These are phyloP conservation scores for Benincasa hispida DNA, from an alignment of 306 rosid species.

Conservation along the genomic window DNA sequence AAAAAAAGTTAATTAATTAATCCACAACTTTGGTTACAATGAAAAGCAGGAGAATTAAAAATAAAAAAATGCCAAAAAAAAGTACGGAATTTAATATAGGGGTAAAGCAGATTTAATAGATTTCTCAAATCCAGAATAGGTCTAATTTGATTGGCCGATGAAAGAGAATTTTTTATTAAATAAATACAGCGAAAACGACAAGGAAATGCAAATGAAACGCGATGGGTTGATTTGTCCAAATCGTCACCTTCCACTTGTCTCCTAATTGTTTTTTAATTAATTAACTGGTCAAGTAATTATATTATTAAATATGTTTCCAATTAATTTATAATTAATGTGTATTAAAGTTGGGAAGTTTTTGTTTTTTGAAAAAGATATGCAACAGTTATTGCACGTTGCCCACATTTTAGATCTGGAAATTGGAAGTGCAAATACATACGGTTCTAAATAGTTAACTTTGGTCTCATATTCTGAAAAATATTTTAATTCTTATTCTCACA, in stretches of 20 bases:
- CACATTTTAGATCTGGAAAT: background rate
- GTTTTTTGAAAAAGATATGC: too few species aligned
- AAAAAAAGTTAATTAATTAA: background rate
- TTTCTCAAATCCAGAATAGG: background rate
- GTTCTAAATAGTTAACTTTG: too few species aligned
- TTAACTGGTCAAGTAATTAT: background rate
- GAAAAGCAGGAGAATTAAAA: background rate
- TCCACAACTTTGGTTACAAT: background rate
- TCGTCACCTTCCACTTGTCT: background rate
- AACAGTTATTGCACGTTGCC: background rate
- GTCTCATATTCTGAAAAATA: too few species aligned
- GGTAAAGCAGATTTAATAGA: background rate
- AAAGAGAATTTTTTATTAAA: background rate
- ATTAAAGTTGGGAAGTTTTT: background rate
- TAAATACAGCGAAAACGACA: background rate
- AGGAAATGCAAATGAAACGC: constrained; percentile 4
- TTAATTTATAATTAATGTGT: background rate
- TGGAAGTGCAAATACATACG: too few species aligned
- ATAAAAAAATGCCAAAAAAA: too few species aligned
- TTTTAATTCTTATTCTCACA: too few species aligned
- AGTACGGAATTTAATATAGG: background rate
- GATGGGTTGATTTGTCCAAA: background rate
- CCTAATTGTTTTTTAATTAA: background rate
- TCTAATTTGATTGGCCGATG: background rate
- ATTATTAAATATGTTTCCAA: background rate